phyloP scores from a whole-genome alignment of 176 grass and related monocot genomes.

The Echinochloa phyllopogon region DNA sequence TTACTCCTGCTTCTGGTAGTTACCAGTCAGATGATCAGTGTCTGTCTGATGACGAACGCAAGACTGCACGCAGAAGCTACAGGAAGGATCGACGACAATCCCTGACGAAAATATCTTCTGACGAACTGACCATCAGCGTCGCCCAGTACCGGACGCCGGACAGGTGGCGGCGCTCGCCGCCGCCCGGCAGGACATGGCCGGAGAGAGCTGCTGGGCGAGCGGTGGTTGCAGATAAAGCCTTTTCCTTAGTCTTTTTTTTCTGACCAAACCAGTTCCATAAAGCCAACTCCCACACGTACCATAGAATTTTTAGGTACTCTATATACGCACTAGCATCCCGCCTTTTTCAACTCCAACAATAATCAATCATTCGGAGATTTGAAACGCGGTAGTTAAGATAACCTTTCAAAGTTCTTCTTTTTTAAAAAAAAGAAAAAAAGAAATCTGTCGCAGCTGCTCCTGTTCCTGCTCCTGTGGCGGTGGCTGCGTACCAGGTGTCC shows the following conservation, averaged over 20 bases:
- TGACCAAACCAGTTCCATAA: not conserved
- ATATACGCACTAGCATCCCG: too few species aligned
- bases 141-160: not conserved
- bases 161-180: conserved; percentile 25
- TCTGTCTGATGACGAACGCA: not conserved
- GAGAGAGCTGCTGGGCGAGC: not conserved
- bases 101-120: not conserved
- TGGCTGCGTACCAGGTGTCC: not conserved
- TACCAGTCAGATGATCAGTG: too few species aligned
- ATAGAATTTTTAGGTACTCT: not conserved
- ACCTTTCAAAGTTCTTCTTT: not conserved
- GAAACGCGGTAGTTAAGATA: not conserved
- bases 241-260: conserved; percentile 7
- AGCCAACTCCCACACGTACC: not conserved
- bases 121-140: not conserved
- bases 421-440: not conserved
- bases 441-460: not conserved
- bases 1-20: too few species aligned
- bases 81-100: not conserved
- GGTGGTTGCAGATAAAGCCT: conserved; percentile 35
- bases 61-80: not conserved
- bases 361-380: not conserved
- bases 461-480: not conserved
- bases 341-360: not conserved
- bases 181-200: not conserved